Base-by-base conservation (phyloP, 2,329 filamentous ascomycete genomes). In the Alternaria triticina region DNA sequence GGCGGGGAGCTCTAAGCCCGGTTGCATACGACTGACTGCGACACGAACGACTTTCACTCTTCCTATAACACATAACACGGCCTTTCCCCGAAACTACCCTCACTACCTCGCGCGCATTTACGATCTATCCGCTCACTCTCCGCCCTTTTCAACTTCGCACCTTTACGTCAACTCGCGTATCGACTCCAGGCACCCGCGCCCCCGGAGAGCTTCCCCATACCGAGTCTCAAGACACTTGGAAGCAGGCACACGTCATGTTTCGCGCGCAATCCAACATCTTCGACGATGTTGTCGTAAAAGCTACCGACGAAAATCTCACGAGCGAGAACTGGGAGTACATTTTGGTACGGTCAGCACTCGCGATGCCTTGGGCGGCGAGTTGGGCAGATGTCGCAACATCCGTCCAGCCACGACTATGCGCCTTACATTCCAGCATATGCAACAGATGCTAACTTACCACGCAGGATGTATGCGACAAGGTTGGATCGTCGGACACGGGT, bases 221-320 rank as follows among this genome's bases (percentile, higher is more conserved):
- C 47, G 22, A 47, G 33, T 49, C 43, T 17, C 33, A 30, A 33
- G 49, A 22, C 45, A 22, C 36, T 54, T n/a, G 17, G 43, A 50
- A 62, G 44, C 54, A 67, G 61, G 56, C 70, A 69, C 60, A 61
- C 64, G 74, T 45, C 69, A 84, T 84, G 83, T 84, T 84, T 68
- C 81, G 83, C 69, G 79, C 82, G 30, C 82, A 90, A 80, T 86
- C 88, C 77, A 91, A 91, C 80, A 85, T 87, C 50, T 91, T 91
- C 72, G 89, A 91, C 79, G 89, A 91, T 74, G 87, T 87, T 71
- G 88, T 91, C 79, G 90, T 88, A 76, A 91, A 91, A 83, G 94
- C 96, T 77, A 99, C 96, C 60, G 96, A 99, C 82, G 96, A 99
- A 86, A 99, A 97, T 82, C 88, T 98, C 74, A 98, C 94, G 88